A percentile compares a stretch with the other conserved stretches of the same genome.
phyloP scores from a whole-genome alignment of 345 rosid species.

The Pelargonium nanum region DNA sequence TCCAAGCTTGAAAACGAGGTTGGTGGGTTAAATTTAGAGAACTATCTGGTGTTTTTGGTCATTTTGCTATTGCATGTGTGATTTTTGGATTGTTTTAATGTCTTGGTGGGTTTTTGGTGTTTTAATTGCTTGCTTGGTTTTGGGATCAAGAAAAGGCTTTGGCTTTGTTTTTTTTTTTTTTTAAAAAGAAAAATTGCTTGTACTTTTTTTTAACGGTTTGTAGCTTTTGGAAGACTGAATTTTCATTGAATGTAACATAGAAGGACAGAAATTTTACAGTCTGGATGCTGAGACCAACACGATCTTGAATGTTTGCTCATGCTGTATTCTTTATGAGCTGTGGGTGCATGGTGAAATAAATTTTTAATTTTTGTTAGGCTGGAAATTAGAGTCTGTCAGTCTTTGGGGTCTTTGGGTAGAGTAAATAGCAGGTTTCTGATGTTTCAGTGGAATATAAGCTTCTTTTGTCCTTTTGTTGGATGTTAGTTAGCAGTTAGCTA shows the following conservation, averaged over 20 bases:
- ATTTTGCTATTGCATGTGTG: neutral
- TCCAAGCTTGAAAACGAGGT: constrained; percentile 83
- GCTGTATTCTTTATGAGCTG: too few species aligned
- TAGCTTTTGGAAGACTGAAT: neutral
- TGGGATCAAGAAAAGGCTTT: neutral
- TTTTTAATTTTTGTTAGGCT: too few species aligned
- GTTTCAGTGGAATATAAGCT: neutral
- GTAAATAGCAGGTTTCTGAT: neutral
- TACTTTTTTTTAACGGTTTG: neutral
- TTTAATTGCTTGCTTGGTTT: neutral
- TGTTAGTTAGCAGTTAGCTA: neutral
- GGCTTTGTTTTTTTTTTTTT: neutral
- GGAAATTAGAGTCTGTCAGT: neutral
- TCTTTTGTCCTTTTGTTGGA: neutral
- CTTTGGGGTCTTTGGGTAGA: neutral
- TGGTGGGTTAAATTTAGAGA: constrained; percentile 3
- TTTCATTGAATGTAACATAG: too few species aligned
- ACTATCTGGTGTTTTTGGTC: neutral
- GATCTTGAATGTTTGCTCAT: neutral
- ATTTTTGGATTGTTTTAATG: neutral
- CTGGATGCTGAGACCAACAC: neutral
- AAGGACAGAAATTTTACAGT: neutral
- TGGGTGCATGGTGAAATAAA: too few species aligned
- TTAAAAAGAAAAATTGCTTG: too few species aligned
- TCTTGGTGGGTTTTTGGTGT: neutral